These are phyloP conservation scores for Leonotis leonurus DNA, from an alignment of 257 asterid genomes.

Conservation along the genomic window DNA sequence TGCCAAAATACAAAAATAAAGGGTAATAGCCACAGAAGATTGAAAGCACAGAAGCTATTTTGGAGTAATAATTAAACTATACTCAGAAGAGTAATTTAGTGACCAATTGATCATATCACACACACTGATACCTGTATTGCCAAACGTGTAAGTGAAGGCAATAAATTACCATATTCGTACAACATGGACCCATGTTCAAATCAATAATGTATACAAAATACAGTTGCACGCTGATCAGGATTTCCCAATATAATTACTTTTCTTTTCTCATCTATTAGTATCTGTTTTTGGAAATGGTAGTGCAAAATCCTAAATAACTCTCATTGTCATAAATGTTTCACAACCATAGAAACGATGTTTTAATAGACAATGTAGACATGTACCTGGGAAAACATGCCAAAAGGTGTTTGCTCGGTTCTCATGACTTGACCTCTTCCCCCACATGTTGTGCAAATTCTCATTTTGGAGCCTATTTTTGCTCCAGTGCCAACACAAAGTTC, in stretches of 20 bases:
- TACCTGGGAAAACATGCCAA: conserved; percentile 99
- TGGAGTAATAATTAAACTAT: neutral
- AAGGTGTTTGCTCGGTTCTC: conserved; percentile 99
- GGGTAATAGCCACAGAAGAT: neutral
- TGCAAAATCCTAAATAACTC: neutral
- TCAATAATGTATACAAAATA: neutral
- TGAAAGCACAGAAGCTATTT: neutral
- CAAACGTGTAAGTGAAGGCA: neutral
- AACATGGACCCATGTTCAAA: neutral
- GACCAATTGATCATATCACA: neutral
- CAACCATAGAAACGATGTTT: conserved; percentile 10
- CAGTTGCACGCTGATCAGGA: neutral
- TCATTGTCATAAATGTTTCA: conserved; percentile 1
- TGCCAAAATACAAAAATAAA: neutral
- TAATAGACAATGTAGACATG: conserved; percentile 10
- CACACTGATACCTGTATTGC: neutral
- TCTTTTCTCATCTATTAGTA: neutral
- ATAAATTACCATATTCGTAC: neutral
- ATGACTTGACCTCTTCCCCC: conserved; percentile 99
- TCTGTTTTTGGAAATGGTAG: conserved; percentile 1
- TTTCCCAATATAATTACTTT: neutral
- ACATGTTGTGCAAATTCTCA: conserved; percentile 94
- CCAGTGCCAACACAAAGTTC: conserved; percentile 89
- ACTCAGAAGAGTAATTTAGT: neutral
- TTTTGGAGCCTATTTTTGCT: conserved; percentile 88